Conservation (phyloP, 768 basidiomycete genomes). For the Xanthoconium purpureum region DNA sequence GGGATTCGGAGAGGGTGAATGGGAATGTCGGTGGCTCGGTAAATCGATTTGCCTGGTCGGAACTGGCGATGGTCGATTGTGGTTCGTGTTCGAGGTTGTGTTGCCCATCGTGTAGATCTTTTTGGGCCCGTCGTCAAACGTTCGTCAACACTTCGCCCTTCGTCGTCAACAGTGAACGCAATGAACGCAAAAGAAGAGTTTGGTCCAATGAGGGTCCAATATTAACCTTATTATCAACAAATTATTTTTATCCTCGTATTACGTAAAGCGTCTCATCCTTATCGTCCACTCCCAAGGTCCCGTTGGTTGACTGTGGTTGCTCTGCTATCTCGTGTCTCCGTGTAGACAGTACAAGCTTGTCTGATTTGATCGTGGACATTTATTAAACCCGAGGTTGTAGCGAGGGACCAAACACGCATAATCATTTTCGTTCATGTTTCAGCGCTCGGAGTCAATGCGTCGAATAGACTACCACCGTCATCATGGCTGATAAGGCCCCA, state of each 20-base stretch:
- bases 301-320: too few relatives aligned
- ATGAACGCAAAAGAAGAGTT: conserved; percentile 34
- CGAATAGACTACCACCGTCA: conserved; percentile 3
- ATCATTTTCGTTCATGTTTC: conserved; percentile 5
- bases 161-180: conserved; percentile 23
- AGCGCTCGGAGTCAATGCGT: neutral
- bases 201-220: conserved; percentile 25
- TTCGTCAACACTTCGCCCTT: conserved; percentile 13
- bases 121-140: conserved; percentile 13
- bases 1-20: conserved; percentile 40
- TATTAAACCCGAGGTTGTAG: neutral
- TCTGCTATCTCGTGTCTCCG: neutral
- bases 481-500: conserved; percentile 15
- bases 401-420: conserved; percentile 11
- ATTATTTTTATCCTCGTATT: conserved; percentile 9
- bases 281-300: neutral
- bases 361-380: neutral
- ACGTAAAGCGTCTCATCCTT: conserved; percentile 1
- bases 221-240: conserved; percentile 23
- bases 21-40: conserved; percentile 19
- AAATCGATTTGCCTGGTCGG: conserved; percentile 27
- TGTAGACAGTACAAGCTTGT: neutral
- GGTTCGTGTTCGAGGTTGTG: conserved; percentile 31
- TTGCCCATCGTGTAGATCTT: conserved; percentile 33
- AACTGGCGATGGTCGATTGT: conserved; percentile 26